A percentile compares a stretch with the other conserved stretches of the same genome.
phyloP scores from a whole-genome alignment of 441 rosid genomes.

The Pelargonium cotyledonis region DNA sequence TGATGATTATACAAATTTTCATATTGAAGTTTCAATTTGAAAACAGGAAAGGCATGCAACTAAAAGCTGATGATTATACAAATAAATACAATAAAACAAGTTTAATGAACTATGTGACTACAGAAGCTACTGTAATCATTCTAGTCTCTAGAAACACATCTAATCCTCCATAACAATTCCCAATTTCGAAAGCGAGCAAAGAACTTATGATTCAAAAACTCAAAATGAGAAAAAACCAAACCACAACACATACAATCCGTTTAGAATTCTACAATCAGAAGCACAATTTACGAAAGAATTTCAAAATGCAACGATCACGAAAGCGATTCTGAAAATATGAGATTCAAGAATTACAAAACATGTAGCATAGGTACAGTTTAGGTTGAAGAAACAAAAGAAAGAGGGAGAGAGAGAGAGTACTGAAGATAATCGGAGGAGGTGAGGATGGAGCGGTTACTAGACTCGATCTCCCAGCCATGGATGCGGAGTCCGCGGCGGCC shows the following conservation, averaged over 20 bases:
- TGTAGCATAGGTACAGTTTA: not conserved
- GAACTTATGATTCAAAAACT: not conserved
- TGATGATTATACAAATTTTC: not conserved
- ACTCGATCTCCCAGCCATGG: constrained; percentile 79
- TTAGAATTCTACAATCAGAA: not conserved
- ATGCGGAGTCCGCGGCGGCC: constrained; percentile 65
- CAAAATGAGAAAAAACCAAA: not conserved
- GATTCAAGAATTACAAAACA: not conserved
- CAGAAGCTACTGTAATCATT: not conserved
- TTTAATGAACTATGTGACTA: not conserved
- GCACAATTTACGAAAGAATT: not conserved
- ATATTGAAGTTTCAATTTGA: not conserved
- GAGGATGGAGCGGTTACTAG: constrained; percentile 70
- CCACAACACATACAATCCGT: not conserved
- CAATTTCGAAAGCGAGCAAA: not conserved
- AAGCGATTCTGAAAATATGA: not conserved
- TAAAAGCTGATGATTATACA: not conserved
- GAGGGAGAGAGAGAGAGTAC: constrained; percentile 33
- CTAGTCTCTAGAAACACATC: not conserved
- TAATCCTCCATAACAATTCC: not conserved
- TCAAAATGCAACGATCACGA: constrained; percentile 1
- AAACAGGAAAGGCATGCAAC: too few species aligned
- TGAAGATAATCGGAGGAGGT: constrained; percentile 48
- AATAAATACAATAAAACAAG: not conserved
- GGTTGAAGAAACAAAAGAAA: not conserved